These are phyloP conservation scores for Nicotiana benthamiana DNA, from an alignment of 257 asterid genomes.

Conservation along the genomic window DNA sequence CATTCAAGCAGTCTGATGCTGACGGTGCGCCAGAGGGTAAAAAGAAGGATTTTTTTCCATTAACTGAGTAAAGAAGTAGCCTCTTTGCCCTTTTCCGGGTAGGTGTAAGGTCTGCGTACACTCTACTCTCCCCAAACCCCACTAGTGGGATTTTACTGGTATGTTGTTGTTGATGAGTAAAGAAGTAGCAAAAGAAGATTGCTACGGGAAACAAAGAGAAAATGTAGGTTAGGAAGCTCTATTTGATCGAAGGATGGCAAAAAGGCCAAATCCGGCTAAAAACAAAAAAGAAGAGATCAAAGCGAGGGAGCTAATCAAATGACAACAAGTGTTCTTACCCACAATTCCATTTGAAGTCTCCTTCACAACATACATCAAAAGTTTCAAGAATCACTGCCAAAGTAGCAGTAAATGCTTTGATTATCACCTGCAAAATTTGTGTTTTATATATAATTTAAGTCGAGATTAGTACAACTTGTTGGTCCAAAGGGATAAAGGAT, in stretches of 20 bases:
- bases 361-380: slow-evolving; percentile 87
- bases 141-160: no score
- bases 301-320: neutral
- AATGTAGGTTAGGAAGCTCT: neutral
- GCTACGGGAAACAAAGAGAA: neutral
- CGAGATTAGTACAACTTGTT: neutral
- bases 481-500: neutral
- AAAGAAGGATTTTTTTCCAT: neutral
- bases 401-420: slow-evolving; percentile 81
- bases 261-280: neutral
- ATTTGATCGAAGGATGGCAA: neutral
- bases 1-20: neutral
- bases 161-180: no score
- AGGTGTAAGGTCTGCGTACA: no score
- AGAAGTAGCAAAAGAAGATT: neutral
- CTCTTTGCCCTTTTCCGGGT: no score
- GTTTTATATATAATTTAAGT: neutral
- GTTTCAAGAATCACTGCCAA: slow-evolving; percentile 90
- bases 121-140: no score
- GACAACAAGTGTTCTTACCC: slow-evolving; percentile 51
- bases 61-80: neutral
- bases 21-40: neutral
- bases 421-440: slow-evolving; percentile 69
- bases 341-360: slow-evolving; percentile 90
- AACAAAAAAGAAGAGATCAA: neutral